A percentile compares a stretch with the other conserved stretches of the same genome.
phyloP scores from a whole-genome alignment of 192 early-diverging fungal genomes.

The Lobulomyces angularis region DNA sequence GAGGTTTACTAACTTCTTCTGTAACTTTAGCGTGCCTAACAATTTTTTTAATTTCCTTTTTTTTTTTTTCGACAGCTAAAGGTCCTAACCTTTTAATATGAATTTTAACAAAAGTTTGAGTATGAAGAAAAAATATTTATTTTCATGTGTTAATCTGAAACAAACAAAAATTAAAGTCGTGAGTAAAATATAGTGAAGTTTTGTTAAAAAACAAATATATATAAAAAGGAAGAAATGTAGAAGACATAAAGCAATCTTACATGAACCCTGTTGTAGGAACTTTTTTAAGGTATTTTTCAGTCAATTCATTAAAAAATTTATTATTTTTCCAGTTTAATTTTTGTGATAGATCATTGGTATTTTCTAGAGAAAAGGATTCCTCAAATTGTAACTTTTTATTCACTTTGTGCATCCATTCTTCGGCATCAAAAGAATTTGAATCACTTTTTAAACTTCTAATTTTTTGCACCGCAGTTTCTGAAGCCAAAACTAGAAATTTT shows the following conservation, averaged over 20 bases:
- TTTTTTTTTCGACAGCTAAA: too few relatives aligned
- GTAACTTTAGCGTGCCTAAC: not conserved
- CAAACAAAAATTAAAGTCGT: not conserved
- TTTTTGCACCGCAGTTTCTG: constrained; percentile 63
- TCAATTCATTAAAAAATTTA: constrained; percentile 44
- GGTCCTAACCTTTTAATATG: too few relatives aligned
- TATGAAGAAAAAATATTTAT: not conserved
- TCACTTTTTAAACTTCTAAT: constrained; percentile 66
- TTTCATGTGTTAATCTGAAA: constrained; percentile 13
- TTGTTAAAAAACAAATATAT: not conserved
- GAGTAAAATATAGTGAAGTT: constrained; percentile 5
- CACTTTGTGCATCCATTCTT: constrained; percentile 63
- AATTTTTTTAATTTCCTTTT: too few relatives aligned
- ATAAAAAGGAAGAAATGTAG: not conserved
- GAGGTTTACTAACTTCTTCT: constrained; percentile 2
- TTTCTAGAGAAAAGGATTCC: too few relatives aligned
- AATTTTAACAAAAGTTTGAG: too few relatives aligned
- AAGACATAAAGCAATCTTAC: too few relatives aligned
- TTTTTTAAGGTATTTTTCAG: constrained; percentile 31
- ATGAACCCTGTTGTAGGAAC: constrained; percentile 67
- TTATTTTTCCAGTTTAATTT: too few relatives aligned
- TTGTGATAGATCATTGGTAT: too few relatives aligned
- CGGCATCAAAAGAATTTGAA: constrained; percentile 58
- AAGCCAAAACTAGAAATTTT: constrained; percentile 58
- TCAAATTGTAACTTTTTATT: too few relatives aligned